Percentiles rank a stretch among this genome's conserved stretches.
phyloP scores from a whole-genome alignment of 805 yeast genomes.

The Pichia thaimueangensis region DNA sequence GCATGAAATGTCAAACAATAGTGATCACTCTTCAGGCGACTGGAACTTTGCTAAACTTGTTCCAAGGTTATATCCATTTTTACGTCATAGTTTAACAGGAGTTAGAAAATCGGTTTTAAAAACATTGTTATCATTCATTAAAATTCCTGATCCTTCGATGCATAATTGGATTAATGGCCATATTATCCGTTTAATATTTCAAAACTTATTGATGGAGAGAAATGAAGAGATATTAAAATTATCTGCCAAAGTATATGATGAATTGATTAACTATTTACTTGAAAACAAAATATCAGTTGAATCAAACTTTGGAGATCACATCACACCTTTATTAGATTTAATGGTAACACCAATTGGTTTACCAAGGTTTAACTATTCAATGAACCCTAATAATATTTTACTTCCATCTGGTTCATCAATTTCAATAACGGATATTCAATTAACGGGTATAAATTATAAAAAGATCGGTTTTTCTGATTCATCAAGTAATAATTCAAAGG shows the following conservation, averaged over 20 bases:
- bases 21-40: slow-evolving; percentile 3
- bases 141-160: slow-evolving; percentile 39
- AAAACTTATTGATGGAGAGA: slow-evolving; percentile 85
- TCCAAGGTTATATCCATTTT: slow-evolving; percentile 88
- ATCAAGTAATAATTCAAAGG: slow-evolving; percentile 6
- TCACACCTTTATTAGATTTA: slow-evolving; percentile 54
- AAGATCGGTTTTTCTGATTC: neutral
- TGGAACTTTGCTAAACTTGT: slow-evolving; percentile 63
- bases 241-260: slow-evolving; percentile 56
- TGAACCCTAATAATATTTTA: slow-evolving; percentile 69
- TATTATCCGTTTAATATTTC: slow-evolving; percentile 70
- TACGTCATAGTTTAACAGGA: slow-evolving; percentile 87
- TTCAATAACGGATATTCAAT: slow-evolving; percentile 24
- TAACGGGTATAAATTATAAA: slow-evolving; percentile 24
- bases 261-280: slow-evolving; percentile 43
- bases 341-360: slow-evolving; percentile 93
- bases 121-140: slow-evolving; percentile 69
- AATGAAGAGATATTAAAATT: slow-evolving; percentile 62
- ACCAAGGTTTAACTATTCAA: slow-evolving; percentile 77
- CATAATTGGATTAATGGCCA: slow-evolving; percentile 73
- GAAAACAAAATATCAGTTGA: slow-evolving; percentile 39
- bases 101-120: slow-evolving; percentile 85
- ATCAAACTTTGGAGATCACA: slow-evolving; percentile 47
- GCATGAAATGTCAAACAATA: slow-evolving; percentile 46
- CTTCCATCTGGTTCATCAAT: slow-evolving; percentile 66